Base-by-base conservation (phyloP, 176 grass and related monocot species). In the Oryza nivara region DNA sequence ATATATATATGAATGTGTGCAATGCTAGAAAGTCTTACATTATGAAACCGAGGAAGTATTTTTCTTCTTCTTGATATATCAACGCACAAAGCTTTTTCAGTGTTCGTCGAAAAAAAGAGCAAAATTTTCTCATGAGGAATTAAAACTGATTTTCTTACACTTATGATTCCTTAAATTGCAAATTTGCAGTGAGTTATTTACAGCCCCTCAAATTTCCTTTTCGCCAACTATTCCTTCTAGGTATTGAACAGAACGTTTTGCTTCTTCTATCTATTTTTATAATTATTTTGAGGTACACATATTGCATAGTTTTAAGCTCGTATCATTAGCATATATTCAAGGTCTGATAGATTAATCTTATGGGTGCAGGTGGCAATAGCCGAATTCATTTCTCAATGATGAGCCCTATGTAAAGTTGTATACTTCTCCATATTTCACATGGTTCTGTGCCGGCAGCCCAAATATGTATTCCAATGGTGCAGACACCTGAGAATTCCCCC, bases 391-490 rank as follows among this genome's bases (percentile, higher is more conserved):
- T n/a, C 7, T n/a, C 54, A n/a, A 9, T 58, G 54, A 58, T 58
- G 54, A 63, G 20, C 10, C 58, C 58, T 22, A 63, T 23, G 58
- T 63, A 11, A 63, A 23, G 58, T 63, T 63, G 20, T 12, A 22
- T 61, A 22, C 7, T 61, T 61, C 20, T 61, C 56, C 45, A n/a
- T 7, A 72, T 43, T 54, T 56, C 70, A 65, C 43, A 93, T 90
- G 91, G 73, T 78, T 20, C 58, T 34, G 41, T 40, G 43, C 28
- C 30, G 68, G 83, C 71, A 70, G 77, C 75, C 73, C 70, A 90
- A 74, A 90, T 85, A 74, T 52, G 51, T 78, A 26, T 14, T 74
- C 71, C 68, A 89, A 51, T 84, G 80, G 28, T 28, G 87, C 79
- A 77, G 85, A 35, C 36, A 68, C 88, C 3, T 56, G 16, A 82